A percentile compares a stretch with the other conserved stretches of the same genome.
These are phyloP conservation scores for Hyphodiscus hymeniophilus DNA, from an alignment of 495 filamentous ascomycete genomes.

Conservation along the genomic window DNA sequence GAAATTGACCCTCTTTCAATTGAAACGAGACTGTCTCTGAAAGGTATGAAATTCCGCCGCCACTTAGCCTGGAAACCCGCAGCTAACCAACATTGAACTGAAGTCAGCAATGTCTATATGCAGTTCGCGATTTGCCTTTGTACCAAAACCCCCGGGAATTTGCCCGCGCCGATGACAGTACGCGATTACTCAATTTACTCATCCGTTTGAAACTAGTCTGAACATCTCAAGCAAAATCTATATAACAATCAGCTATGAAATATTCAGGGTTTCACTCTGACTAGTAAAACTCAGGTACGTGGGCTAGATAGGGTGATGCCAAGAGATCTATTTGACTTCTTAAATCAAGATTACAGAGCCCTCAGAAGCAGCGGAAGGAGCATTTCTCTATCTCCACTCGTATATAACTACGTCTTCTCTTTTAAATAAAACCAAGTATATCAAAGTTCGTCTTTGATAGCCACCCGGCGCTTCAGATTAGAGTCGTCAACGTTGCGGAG, in stretches of 20 bases:
- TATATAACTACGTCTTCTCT: background rate
- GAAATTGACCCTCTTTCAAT: background rate
- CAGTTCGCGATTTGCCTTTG: background rate
- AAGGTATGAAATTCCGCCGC: background rate
- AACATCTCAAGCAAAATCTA: too few species aligned
- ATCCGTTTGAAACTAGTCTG: too few species aligned
- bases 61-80: background rate
- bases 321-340: constrained; percentile 1
- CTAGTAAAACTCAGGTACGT: too few species aligned
- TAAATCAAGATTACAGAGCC: background rate
- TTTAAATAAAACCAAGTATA: background rate
- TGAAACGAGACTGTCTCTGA: background rate
- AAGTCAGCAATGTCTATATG: background rate
- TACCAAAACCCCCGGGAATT: background rate
- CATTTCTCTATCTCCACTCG: background rate
- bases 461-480: background rate
- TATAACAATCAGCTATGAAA: too few species aligned
- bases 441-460: constrained; percentile 2
- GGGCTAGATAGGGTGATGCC: too few species aligned
- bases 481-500: constrained; percentile 23
- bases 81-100: background rate
- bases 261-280: too few species aligned
- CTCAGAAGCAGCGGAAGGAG: background rate
- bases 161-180: background rate
- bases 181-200: too few species aligned